Percentiles rank a stretch among this genome's conserved stretches.
Evolutionary conservation across 2,329 filamentous ascomycete species (phyloP).

Genomic region (Aspergillus pseudoglaucus): DNA sequence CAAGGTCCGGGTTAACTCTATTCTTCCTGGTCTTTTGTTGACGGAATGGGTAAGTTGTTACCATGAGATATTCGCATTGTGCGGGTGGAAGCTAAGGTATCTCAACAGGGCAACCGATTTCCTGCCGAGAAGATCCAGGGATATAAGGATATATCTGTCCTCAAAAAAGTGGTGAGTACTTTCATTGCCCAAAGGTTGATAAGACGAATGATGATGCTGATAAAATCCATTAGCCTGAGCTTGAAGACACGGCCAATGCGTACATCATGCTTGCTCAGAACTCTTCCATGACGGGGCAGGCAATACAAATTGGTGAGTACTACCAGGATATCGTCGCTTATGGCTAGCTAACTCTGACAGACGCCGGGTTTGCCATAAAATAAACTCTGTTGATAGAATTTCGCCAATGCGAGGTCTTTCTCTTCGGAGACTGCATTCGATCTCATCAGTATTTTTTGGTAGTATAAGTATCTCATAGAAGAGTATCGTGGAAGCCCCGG

Average conservation of each 20-base stretch:
- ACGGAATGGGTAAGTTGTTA: constrained; percentile 56
- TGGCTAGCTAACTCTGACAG: constrained; percentile 16
- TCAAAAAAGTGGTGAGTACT: constrained; percentile 52
- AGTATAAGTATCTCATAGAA: constrained; percentile 19
- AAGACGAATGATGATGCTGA: constrained; percentile 1
- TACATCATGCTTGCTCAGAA: constrained; percentile 39
- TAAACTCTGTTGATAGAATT: constrained; percentile 2
- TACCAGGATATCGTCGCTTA: background rate
- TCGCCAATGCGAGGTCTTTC: background rate
- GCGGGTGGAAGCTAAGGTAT: background rate
- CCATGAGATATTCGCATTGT: background rate
- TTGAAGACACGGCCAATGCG: constrained; percentile 38
- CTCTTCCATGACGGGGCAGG: constrained; percentile 41
- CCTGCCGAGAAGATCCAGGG: constrained; percentile 50
- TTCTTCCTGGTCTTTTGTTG: constrained; percentile 58
- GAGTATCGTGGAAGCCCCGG: constrained; percentile 29
- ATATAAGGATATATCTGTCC: constrained; percentile 49
- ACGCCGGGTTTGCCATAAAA: constrained; percentile 26
- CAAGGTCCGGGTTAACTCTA: constrained; percentile 59
- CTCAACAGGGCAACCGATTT: constrained; percentile 48
- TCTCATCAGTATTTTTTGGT: constrained; percentile 4
- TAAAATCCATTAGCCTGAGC: constrained; percentile 25
- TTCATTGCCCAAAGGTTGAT: background rate
- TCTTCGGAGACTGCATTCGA: background rate
- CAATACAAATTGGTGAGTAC: constrained; percentile 37